Evolutionary conservation across 306 rosid genomes (phyloP).

Genomic region (Rosa persica): DNA sequence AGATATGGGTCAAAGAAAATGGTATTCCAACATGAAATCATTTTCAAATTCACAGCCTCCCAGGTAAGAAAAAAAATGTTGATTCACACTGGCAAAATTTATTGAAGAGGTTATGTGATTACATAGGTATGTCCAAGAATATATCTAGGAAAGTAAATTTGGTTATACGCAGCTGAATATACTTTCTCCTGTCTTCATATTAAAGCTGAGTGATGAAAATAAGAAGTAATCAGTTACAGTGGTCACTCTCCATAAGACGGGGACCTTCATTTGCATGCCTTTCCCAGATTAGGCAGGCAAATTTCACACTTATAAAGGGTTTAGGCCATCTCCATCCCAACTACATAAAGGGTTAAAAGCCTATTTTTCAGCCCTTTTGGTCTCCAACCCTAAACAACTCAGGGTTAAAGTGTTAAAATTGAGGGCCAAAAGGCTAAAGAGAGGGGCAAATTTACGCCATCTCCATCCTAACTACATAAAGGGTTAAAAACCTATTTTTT

Average conservation of each 20-base stretch:
- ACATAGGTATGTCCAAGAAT: not conserved
- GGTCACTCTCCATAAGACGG: slow-evolving; percentile 23
- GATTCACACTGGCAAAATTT: not conserved
- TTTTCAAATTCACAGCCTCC: slow-evolving; percentile 35
- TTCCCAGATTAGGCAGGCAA: not conserved
- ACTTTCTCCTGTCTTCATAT: not conserved
- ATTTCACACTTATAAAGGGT: no score
- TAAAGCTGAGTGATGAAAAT: slow-evolving; percentile 10
- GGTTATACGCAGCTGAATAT: not conserved
- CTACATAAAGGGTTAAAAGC: no score
- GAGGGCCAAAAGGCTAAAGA: no score
- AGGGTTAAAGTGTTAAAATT: no score
- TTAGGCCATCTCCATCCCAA: no score
- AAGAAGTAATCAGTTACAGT: not conserved
- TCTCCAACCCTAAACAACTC: no score
- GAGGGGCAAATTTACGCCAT: no score
- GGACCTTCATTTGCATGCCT: slow-evolving; percentile 7
- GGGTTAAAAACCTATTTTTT: no score
- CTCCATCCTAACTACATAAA: no score
- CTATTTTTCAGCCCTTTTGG: no score
- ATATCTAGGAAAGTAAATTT: slow-evolving; percentile 1
- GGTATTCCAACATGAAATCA: slow-evolving; percentile 26
- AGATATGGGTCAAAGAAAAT: slow-evolving; percentile 35
- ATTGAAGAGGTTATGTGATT: not conserved
- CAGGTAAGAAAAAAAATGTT: slow-evolving; percentile 10